phyloP scores from a whole-genome alignment of 1,284 basidiomycete genomes.

The Thelephora terrestris region DNA sequence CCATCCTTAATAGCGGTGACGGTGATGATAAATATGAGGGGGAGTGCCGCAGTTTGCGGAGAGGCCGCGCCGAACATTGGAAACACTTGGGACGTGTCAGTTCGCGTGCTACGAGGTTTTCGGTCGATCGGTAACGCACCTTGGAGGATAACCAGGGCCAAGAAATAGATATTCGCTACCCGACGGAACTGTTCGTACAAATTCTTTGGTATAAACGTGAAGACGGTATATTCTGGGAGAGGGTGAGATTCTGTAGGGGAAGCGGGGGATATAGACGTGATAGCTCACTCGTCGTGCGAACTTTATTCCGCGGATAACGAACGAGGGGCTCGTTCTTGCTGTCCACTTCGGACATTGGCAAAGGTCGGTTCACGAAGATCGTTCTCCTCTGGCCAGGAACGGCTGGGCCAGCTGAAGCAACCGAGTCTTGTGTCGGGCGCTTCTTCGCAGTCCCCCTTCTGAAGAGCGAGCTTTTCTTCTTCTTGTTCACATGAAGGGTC shows the following conservation, averaged over 20 bases:
- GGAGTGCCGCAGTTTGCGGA: constrained; percentile 78
- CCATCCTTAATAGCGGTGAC: constrained; percentile 95
- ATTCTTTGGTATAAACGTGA: constrained; percentile 94
- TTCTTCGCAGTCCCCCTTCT: constrained; percentile 40
- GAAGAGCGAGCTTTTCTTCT: constrained; percentile 45
- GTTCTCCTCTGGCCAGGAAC: constrained; percentile 56
- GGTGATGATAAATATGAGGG: constrained; percentile 77
- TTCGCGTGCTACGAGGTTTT: neutral
- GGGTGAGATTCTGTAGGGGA: constrained; percentile 8
- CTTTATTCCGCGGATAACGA: constrained; percentile 87
- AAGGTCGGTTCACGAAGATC: constrained; percentile 70
- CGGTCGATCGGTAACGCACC: constrained; percentile 25
- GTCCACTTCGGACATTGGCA: constrained; percentile 58
- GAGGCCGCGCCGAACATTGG: constrained; percentile 85
- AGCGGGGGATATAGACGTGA: constrained; percentile 4
- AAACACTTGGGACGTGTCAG: constrained; percentile 47
- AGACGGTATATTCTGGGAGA: constrained; percentile 71
- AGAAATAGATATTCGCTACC: constrained; percentile 90
- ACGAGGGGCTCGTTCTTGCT: constrained; percentile 67
- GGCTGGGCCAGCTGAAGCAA: constrained; percentile 15
- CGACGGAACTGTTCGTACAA: constrained; percentile 85
- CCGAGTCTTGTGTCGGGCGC: constrained; percentile 24
- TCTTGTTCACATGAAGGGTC: constrained; percentile 36
- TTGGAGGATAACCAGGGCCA: constrained; percentile 77
- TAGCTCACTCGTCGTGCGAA: constrained; percentile 81